phyloP scores from a whole-genome alignment of 176 grass and related monocot genomes.

The Neostapfia colusana region DNA sequence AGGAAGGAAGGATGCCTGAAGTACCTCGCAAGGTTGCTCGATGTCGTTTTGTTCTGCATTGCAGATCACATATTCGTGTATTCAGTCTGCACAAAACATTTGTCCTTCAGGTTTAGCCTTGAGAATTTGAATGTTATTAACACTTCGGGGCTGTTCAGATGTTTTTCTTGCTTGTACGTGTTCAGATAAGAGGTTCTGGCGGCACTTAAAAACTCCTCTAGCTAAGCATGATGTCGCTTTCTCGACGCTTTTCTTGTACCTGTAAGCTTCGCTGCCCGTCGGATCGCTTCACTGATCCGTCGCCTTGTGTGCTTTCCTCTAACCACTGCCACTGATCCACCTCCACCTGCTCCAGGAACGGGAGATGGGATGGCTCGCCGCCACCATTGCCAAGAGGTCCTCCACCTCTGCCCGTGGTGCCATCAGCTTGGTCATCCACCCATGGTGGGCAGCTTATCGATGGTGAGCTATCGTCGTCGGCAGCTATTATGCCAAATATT shows the following conservation, averaged over 20 bases:
- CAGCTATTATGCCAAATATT: too few species aligned
- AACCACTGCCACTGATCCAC: background rate
- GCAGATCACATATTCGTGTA: background rate
- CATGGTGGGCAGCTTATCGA: too few species aligned
- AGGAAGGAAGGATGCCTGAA: background rate
- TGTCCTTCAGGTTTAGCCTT: background rate
- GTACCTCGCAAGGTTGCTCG: background rate
- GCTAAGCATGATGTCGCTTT: slow-evolving; percentile 1
- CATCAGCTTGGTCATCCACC: too few species aligned
- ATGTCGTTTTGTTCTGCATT: background rate
- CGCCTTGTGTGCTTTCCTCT: background rate
- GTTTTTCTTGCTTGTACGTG: background rate
- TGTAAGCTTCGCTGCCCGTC: background rate
- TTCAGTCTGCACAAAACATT: background rate
- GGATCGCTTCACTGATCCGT: background rate
- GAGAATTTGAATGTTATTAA: background rate
- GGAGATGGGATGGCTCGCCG: slow-evolving; percentile 23
- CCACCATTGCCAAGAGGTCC: slow-evolving; percentile 11
- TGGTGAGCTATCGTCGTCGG: too few species aligned
- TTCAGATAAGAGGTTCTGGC: background rate
- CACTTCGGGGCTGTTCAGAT: background rate
- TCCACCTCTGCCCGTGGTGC: background rate
- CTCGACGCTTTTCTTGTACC: background rate
- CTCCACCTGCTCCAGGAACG: background rate
- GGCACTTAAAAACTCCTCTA: background rate